Evolutionary conservation across 2,329 filamentous ascomycete genomes (phyloP).

Genomic region (Penicillium rolfsii): DNA sequence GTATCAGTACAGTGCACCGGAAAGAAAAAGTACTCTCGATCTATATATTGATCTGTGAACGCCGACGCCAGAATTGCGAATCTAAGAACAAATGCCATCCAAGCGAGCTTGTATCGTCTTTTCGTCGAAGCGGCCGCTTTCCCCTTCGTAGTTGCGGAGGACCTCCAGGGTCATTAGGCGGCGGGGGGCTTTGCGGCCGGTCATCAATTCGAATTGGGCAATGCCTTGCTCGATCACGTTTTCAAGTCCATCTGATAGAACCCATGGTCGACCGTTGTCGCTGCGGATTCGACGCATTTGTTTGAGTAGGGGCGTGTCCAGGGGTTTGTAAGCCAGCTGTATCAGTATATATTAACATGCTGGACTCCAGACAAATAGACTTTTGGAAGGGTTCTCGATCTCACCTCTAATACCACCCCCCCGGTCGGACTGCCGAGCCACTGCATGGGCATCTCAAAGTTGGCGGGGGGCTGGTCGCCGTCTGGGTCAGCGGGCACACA

Average conservation of each 20-base stretch:
- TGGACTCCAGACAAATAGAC: too few species aligned
- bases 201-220: conserved; percentile 81
- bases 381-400: conserved; percentile 5
- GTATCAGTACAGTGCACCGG: neutral
- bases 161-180: conserved; percentile 71
- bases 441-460: conserved; percentile 68
- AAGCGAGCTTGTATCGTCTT: conserved; percentile 43
- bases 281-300: conserved; percentile 66
- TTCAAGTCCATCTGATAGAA: conserved; percentile 75
- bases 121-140: conserved; percentile 42
- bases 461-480: conserved; percentile 64
- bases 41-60: neutral
- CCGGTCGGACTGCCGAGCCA: conserved; percentile 76
- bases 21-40: neutral
- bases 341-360: conserved; percentile 10
- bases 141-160: conserved; percentile 42
- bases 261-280: conserved; percentile 62
- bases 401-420: conserved; percentile 72
- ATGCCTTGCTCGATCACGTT: conserved; percentile 77
- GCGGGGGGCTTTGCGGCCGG: conserved; percentile 71
- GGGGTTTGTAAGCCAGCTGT: conserved; percentile 67
- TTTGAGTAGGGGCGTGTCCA: conserved; percentile 70
- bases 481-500: conserved; percentile 74
- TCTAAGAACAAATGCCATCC: conserved; percentile 33
- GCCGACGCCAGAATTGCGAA: too few species aligned